These are phyloP conservation scores for Emericellopsis terricola DNA, from an alignment of 495 filamentous ascomycete species.

Conservation along the genomic window DNA sequence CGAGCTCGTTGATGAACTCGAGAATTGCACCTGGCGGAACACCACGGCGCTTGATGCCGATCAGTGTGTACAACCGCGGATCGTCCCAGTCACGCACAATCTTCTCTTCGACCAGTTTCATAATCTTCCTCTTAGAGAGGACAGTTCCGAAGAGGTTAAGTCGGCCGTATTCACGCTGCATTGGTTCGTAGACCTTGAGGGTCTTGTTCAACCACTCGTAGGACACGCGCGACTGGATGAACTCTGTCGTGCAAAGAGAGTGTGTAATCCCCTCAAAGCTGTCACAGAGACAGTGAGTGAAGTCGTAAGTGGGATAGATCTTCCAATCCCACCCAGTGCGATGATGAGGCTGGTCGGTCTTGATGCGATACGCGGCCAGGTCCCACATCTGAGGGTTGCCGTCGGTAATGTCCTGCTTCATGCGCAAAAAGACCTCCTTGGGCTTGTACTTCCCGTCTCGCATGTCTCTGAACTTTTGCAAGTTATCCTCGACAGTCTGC, in stretches of 20 bases:
- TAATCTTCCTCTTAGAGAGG: conserved; percentile 68
- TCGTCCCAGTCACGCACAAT: conserved; percentile 78
- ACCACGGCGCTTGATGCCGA: conserved; percentile 63
- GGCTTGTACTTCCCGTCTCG: conserved; percentile 79
- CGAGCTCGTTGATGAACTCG: conserved; percentile 73
- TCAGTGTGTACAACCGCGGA: conserved; percentile 76
- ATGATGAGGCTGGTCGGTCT: conserved; percentile 45
- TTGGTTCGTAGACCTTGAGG: conserved; percentile 62
- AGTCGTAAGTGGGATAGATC: conserved; percentile 86
- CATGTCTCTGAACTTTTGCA: conserved; percentile 79
- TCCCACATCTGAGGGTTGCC: conserved; percentile 61
- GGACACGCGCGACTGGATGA: conserved; percentile 52
- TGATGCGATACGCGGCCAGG: conserved; percentile 62
- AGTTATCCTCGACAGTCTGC: conserved; percentile 54
- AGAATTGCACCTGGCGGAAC: conserved; percentile 76
- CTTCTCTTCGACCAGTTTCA: conserved; percentile 51
- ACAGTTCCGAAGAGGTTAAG: conserved; percentile 68
- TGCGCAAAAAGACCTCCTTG: conserved; percentile 70
- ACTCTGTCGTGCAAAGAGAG: conserved; percentile 79
- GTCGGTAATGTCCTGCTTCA: conserved; percentile 59
- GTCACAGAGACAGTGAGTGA: conserved; percentile 80
- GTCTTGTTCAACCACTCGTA: conserved; percentile 75
- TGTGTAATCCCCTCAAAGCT: conserved; percentile 78
- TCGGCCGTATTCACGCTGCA: conserved; percentile 65
- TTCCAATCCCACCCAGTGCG: conserved; percentile 59